phyloP scores from a whole-genome alignment of 106 monocot species.

The Dendrobium huoshanense region DNA sequence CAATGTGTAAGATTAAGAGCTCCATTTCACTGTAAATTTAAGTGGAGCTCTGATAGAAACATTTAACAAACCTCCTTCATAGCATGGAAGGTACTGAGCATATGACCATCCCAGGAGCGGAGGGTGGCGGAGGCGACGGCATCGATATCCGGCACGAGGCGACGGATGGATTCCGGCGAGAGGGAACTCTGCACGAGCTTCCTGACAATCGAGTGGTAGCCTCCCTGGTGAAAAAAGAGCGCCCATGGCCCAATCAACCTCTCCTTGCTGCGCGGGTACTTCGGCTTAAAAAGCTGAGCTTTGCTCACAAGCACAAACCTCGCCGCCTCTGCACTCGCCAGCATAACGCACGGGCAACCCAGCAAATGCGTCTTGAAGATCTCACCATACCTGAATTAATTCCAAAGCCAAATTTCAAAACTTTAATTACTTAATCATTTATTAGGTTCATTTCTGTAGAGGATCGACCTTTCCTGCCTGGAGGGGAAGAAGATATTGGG shows the following conservation, averaged over 20 bases:
- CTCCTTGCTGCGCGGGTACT: conserved; percentile 80
- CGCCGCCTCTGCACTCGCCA: conserved; percentile 74
- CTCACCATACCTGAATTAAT: conserved; percentile 46
- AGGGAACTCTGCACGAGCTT: conserved; percentile 41
- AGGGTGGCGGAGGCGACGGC: conserved; percentile 24
- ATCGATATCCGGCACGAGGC: conserved; percentile 41
- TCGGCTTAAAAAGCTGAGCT: conserved; percentile 59
- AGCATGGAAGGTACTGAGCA: conserved; percentile 39
- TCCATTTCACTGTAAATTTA: too few species aligned
- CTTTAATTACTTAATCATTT: too few species aligned
- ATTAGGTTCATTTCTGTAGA: too few species aligned
- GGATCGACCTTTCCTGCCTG: conserved; percentile 32
- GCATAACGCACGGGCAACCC: conserved; percentile 72
- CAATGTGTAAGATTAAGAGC: too few species aligned
- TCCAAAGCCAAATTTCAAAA: not conserved
- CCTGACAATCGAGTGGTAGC: conserved; percentile 50
- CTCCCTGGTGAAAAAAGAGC: conserved; percentile 79
- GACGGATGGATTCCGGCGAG: conserved; percentile 39
- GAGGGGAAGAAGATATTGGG: conserved; percentile 14
- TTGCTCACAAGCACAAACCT: conserved; percentile 60
- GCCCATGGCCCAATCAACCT: conserved; percentile 66
- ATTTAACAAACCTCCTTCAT: conserved; percentile 56
- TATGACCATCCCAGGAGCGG: conserved; percentile 24
- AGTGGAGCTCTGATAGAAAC: too few species aligned
- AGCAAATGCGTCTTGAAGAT: conserved; percentile 67